Base-by-base conservation (phyloP, 2,329 filamentous ascomycete species). In the Trichoderma sp. region DNA sequence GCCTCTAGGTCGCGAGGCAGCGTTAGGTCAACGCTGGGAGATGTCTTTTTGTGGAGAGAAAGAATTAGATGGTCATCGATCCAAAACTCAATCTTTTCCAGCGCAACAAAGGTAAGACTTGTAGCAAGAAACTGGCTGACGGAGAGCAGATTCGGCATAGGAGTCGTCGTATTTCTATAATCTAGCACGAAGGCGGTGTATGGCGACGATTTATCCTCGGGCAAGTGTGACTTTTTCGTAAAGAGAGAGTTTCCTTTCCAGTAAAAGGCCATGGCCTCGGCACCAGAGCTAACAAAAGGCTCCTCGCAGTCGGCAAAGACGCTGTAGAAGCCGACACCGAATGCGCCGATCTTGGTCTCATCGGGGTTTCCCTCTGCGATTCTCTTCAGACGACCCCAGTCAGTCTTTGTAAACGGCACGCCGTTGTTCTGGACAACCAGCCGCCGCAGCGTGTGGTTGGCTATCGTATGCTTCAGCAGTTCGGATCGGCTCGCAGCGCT, bases 341-440 rank as follows among this genome's bases (percentile, higher is more conserved):
- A 99, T 4, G 97, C 97, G 73, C 97, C 97, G 80, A 99, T 99
- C 87, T 99, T 99, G 64, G 95, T 98, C 85, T 99, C 97, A 83
- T 99, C 97, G 0, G 97, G 97, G 81, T 99, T 99, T 64, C 97
- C 97, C 83, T 99, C 97, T n/a, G 97, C 97, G 77, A 99, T 99
- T 77, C 96, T 92, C 87, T 98, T 98, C 78, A 99, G 83, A 72
- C 97, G 91, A 63, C 92, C 92, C 97, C 97, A 99, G 84, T 99
- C 97, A 21, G 95, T 97, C 80, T 93, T 90, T 69, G 91, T 93
- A 81, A 99, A 99, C 0, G 94, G 90, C 78, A 94, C 90, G 45
- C 97, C 97, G 84, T 99, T 93, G 81, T 99, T 99, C 77, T 95
- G 93, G 7, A 98, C 95, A 11, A 98, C 88, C n/a, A 98, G 87